Conservation (phyloP, 768 basidiomycete species). For the Boletus subcaerulescens region DNA sequence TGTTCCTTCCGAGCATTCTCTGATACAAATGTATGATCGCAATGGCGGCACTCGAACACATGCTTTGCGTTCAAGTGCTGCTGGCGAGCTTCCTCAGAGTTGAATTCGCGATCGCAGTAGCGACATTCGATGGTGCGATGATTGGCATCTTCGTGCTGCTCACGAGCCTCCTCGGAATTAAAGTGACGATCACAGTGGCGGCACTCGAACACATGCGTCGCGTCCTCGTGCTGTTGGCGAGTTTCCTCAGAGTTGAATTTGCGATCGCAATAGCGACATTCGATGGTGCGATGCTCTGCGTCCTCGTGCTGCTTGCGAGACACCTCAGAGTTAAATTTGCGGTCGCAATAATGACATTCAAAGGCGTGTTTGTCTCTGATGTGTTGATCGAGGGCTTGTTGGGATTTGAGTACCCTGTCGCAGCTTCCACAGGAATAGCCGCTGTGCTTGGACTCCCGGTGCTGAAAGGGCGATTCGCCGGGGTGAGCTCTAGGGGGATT, state of each 20-base stretch:
- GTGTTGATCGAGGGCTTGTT: conserved; percentile 18
- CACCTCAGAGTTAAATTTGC: background rate
- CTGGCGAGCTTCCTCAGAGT: background rate
- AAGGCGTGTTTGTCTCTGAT: conserved; percentile 8
- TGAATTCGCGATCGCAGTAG: background rate
- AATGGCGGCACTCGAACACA: background rate
- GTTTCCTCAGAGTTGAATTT: background rate
- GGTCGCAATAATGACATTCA: conserved; percentile 17
- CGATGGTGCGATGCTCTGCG: background rate
- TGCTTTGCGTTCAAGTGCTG: conserved; percentile 14
- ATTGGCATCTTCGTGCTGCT: background rate
- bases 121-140: background rate
- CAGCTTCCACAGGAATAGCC: conserved; percentile 6
- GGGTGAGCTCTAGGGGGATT: background rate
- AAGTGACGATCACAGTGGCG: conserved; percentile 1
- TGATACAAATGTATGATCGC: background rate
- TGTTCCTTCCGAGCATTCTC: background rate
- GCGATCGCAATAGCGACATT: background rate
- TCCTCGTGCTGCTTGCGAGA: background rate
- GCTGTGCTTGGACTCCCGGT: conserved; percentile 11
- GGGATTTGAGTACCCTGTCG: background rate
- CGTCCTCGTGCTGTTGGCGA: background rate
- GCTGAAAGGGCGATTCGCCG: conserved; percentile 2
- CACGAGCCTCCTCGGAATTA: background rate
- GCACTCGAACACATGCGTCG: background rate